Evolutionary conservation across 345 rosid genomes (phyloP).

Genomic region (Salix viminalis): DNA sequence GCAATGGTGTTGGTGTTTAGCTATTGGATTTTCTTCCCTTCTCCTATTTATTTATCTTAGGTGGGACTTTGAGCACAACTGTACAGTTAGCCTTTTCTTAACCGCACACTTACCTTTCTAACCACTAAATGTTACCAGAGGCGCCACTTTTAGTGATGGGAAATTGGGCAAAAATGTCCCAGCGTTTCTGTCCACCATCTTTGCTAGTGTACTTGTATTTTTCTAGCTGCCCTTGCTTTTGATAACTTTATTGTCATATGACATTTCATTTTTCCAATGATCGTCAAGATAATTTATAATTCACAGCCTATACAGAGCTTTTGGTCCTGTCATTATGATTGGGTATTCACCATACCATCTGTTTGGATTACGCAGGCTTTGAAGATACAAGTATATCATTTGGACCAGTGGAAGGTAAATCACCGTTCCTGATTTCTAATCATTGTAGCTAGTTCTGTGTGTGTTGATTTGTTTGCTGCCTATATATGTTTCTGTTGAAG

Average conservation of each 20-base stretch:
- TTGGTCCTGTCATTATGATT: not conserved
- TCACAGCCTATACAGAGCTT: not conserved
- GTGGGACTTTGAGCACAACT: not conserved
- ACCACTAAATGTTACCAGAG: not conserved
- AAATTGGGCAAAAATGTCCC: not conserved
- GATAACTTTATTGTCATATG: not conserved
- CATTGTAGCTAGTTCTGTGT: slow-evolving; percentile 5
- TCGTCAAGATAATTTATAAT: not conserved
- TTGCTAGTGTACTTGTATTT: not conserved
- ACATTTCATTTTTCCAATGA: not conserved
- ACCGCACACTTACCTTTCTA: not conserved
- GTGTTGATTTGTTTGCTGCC: slow-evolving; percentile 19
- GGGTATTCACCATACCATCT: slow-evolving; percentile 6
- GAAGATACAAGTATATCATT: slow-evolving; percentile 79
- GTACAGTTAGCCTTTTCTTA: not conserved
- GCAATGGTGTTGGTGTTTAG: not conserved
- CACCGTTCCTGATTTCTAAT: slow-evolving; percentile 14
- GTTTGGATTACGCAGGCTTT: slow-evolving; percentile 58
- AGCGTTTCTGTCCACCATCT: not conserved
- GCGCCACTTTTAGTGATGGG: not conserved
- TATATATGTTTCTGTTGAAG: not conserved
- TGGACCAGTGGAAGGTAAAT: slow-evolving; percentile 90
- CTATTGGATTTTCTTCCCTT: not conserved
- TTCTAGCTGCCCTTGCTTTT: not conserved
- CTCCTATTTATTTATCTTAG: not conserved